phyloP scores from a whole-genome alignment of 2,329 filamentous ascomycete genomes.

The Akanthomyces dipterigenus region DNA sequence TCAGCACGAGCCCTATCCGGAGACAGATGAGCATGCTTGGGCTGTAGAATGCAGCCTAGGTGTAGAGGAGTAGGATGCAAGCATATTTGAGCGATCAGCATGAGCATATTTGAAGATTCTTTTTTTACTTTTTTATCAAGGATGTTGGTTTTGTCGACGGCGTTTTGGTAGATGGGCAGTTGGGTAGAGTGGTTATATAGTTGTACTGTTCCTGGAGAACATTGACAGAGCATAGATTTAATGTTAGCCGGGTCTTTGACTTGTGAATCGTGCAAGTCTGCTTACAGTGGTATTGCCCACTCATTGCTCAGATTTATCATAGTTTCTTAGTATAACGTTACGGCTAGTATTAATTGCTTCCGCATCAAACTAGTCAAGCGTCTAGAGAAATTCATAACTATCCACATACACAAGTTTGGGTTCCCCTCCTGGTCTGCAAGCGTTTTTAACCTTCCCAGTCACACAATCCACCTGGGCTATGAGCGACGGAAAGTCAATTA shows the following conservation, averaged over 20 bases:
- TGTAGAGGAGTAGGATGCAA: background rate
- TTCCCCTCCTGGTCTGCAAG: too few species aligned
- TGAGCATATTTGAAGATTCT: background rate
- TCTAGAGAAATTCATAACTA: too few species aligned
- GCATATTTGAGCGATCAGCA: slow-evolving; percentile 4
- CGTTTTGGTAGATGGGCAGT: background rate
- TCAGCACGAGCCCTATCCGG: slow-evolving; percentile 58
- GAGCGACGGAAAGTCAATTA: too few species aligned
- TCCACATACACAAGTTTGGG: too few species aligned
- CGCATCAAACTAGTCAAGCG: too few species aligned
- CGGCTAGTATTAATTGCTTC: too few species aligned
- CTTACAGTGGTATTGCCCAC: background rate
- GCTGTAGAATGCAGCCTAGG: slow-evolving; percentile 17
- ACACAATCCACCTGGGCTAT: too few species aligned
- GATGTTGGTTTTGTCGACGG: too few species aligned
- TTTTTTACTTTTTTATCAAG: background rate
- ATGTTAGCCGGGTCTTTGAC: background rate
- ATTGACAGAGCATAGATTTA: background rate
- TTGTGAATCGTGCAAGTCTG: background rate
- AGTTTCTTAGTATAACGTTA: too few species aligned
- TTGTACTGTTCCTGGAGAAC: slow-evolving; percentile 8
- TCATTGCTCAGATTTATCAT: too few species aligned
- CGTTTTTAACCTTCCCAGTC: too few species aligned
- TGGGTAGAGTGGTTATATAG: background rate
- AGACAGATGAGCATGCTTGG: slow-evolving; percentile 69